phyloP scores from a whole-genome alignment of 768 basidiomycete genomes.

The Gymnopilus dilepis region DNA sequence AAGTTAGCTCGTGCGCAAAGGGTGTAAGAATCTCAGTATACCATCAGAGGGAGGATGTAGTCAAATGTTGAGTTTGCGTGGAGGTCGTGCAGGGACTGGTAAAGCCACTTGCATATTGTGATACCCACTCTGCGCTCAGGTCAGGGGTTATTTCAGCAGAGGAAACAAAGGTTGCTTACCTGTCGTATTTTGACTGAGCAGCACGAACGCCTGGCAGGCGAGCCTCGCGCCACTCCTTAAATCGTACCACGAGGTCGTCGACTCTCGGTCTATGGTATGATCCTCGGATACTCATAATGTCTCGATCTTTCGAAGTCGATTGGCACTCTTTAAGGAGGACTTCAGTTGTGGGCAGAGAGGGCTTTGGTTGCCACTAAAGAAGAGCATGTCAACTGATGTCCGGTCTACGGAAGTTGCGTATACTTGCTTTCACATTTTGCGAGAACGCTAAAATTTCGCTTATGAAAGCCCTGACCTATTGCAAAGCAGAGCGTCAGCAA shows the following conservation, averaged over 20 bases:
- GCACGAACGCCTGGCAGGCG: constrained; percentile 78
- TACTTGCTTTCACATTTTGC: constrained; percentile 69
- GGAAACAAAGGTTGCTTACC: constrained; percentile 41
- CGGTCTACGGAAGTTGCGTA: neutral
- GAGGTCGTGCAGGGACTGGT: constrained; percentile 73
- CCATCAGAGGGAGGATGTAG: constrained; percentile 83
- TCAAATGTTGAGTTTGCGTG: constrained; percentile 80
- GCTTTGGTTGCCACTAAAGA: constrained; percentile 66
- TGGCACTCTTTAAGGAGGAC: constrained; percentile 74
- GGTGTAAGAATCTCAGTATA: constrained; percentile 44
- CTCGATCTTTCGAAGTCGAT: constrained; percentile 54
- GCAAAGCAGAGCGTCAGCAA: constrained; percentile 4
- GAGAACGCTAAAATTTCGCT: constrained; percentile 76
- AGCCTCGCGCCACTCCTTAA: constrained; percentile 73
- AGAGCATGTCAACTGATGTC: neutral
- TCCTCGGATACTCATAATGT: constrained; percentile 79
- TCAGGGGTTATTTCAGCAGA: constrained; percentile 12
- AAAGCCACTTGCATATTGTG: constrained; percentile 79
- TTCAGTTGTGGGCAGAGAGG: constrained; percentile 63
- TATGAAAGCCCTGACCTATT: constrained; percentile 74
- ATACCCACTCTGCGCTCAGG: constrained; percentile 55
- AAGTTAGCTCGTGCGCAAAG: constrained; percentile 1
- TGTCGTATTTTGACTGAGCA: constrained; percentile 86
- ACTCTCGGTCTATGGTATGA: constrained; percentile 65
- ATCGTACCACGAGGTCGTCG: constrained; percentile 60